Evolutionary conservation across 306 rosid genomes (phyloP).

Genomic region (Elaeagnus macrophylla): DNA sequence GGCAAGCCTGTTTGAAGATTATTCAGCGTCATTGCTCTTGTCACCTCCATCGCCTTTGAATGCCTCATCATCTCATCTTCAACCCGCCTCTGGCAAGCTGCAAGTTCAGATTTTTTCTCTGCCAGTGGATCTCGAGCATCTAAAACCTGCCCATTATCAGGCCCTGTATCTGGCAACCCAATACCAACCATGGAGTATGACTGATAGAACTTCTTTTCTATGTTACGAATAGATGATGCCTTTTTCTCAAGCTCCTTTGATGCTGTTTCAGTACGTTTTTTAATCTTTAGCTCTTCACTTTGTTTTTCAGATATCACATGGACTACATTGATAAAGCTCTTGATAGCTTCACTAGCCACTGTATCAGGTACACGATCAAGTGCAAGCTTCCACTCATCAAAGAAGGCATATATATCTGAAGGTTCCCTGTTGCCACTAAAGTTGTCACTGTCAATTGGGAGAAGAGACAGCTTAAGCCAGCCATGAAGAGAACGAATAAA

Average conservation of each 20-base stretch:
- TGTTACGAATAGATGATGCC: constrained; percentile 59
- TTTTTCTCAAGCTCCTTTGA: constrained; percentile 87
- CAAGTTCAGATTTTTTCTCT: constrained; percentile 75
- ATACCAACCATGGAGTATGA: constrained; percentile 96
- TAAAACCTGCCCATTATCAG: constrained; percentile 54
- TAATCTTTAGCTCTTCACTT: constrained; percentile 71
- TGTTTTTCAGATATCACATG: constrained; percentile 70
- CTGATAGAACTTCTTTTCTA: constrained; percentile 84
- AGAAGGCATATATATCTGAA: constrained; percentile 53
- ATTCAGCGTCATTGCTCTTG: constrained; percentile 90
- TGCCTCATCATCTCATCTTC: constrained; percentile 86
- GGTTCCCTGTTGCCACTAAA: constrained; percentile 32
- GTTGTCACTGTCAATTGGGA: constrained; percentile 57
- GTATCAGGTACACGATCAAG: constrained; percentile 96
- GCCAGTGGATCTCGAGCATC: constrained; percentile 91
- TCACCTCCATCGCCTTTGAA: constrained; percentile 79
- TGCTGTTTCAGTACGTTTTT: constrained; percentile 66
- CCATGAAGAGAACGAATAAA: constrained; percentile 66
- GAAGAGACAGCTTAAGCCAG: constrained; percentile 83
- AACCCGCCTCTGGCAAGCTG: constrained; percentile 76
- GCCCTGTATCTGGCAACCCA: constrained; percentile 69
- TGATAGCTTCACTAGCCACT: constrained; percentile 92
- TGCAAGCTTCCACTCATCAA: constrained; percentile 94
- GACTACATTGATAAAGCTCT: constrained; percentile 82
- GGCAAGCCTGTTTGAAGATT: constrained; percentile 95